phyloP scores from a whole-genome alignment of 495 filamentous ascomycete species.

The Penicillium longicatenatum region DNA sequence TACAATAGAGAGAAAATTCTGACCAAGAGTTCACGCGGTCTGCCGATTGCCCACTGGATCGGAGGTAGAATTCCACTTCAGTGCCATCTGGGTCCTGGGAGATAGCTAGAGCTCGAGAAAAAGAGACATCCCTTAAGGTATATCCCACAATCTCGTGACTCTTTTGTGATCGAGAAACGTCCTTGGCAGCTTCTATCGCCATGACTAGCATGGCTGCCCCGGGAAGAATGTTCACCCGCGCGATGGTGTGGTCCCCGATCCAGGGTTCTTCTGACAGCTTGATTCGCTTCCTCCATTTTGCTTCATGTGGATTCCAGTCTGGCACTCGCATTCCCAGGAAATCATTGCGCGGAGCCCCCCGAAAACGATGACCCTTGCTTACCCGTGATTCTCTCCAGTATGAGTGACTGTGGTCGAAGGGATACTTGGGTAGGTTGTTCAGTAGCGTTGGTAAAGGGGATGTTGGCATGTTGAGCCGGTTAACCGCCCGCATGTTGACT shows the following conservation, averaged over 20 bases:
- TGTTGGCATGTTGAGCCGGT: slow-evolving; percentile 3
- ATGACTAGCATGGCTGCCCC: too few species aligned
- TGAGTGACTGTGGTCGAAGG: slow-evolving; percentile 34
- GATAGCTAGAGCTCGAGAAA: too few species aligned
- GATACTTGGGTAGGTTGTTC: slow-evolving; percentile 45
- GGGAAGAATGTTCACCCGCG: too few species aligned
- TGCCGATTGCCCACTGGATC: too few species aligned
- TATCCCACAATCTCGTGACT: too few species aligned
- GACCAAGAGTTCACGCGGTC: too few species aligned
- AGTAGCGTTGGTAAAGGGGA: slow-evolving; percentile 13
- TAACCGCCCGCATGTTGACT: slow-evolving; percentile 21
- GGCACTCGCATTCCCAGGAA: slow-evolving; percentile 27
- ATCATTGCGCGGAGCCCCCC: slow-evolving; percentile 14
- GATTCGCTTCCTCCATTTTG: slow-evolving; percentile 33
- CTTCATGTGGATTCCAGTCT: slow-evolving; percentile 17
- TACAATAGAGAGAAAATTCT: too few species aligned
- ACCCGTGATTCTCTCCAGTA: slow-evolving; percentile 9
- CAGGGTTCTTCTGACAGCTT: slow-evolving; percentile 34
- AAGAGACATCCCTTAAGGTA: too few species aligned
- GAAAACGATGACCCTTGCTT: slow-evolving; percentile 12
- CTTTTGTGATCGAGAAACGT: too few species aligned
- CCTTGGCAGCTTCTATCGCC: too few species aligned
- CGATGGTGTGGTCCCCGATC: slow-evolving; percentile 35
- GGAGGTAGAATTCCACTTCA: too few species aligned
- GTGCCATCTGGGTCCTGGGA: too few species aligned